Base-by-base conservation (phyloP, 768 basidiomycete species). In the Mycena indigotica region DNA sequence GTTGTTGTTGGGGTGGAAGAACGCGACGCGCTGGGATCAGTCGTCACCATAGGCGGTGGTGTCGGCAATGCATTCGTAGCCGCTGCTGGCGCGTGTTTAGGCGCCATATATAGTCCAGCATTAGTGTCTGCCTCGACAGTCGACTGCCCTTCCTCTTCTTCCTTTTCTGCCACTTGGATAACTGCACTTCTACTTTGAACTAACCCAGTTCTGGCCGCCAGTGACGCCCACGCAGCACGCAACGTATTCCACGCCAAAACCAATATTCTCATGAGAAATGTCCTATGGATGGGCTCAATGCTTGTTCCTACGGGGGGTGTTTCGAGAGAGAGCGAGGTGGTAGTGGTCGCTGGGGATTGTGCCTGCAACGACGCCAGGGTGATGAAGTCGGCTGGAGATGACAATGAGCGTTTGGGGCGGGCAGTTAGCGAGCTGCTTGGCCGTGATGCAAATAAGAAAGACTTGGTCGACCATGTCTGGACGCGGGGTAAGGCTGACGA, bases 221-320 rank as follows among this genome's bases (percentile, higher is more conserved):
- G 63, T 17, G 85, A 81, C n/a, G 77, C 72, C 80, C 86, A 89
- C 21, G 83, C 82, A 6, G 81, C 77, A 60, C 80, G 83, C 62
- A 93, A 72, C 48, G 83, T 80, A 65, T 87, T 78, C 89, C 91
- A 93, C 53, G 86, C 77, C 35, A 86, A 60, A 40, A 85, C 78
- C 58, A 90, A 80, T 58, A 90, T 76, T 40, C 87, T 88, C 60
- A 91, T 79, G 66, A 91, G 79, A 78, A 86, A 85, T 65, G 90
- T 76, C 48, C 84, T 84, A 67, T 82, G 76, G 53, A 85, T 68
- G 46, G 73, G 72, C 50, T 79, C 79, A 64, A 79, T 70, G 60
- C 67, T 71, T 50, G 70, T 56, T 74, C 78, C 57, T 70, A 74
- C 61, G 73, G 73, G 56, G 71, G 66, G 48, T 57, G 69, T 64